Percentiles rank a stretch among this genome's conserved stretches.
Evolutionary conservation across 2,329 filamentous ascomycete genomes (phyloP).

Genomic region (Rosellinia necatrix): DNA sequence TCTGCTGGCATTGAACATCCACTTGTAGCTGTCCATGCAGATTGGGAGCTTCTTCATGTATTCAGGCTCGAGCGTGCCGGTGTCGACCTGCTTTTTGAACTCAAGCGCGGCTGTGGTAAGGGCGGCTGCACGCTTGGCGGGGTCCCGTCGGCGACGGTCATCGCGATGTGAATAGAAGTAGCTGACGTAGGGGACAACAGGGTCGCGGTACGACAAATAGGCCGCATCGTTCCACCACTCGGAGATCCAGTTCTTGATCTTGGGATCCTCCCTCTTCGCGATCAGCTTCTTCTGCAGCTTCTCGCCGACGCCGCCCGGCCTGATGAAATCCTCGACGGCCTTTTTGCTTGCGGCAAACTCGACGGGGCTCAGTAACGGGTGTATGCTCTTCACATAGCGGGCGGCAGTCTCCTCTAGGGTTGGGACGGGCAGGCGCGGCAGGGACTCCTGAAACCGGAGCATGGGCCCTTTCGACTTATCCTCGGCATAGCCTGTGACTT

Average conservation of each 20-base stretch:
- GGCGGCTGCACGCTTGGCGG: slow-evolving; percentile 89
- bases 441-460: slow-evolving; percentile 85
- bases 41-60: slow-evolving; percentile 98
- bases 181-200: slow-evolving; percentile 95
- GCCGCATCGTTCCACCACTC: slow-evolving; percentile 99
- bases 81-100: slow-evolving; percentile 93
- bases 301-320: slow-evolving; percentile 81
- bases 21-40: slow-evolving; percentile 98
- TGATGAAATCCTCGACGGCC: slow-evolving; percentile 86
- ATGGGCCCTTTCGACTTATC: slow-evolving; percentile 78
- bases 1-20: slow-evolving; percentile 96
- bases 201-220: slow-evolving; percentile 91
- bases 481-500: slow-evolving; percentile 71
- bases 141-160: slow-evolving; percentile 84
- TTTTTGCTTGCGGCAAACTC: slow-evolving; percentile 77
- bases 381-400: slow-evolving; percentile 79
- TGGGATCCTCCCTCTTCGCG: slow-evolving; percentile 77
- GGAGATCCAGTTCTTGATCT: slow-evolving; percentile 88
- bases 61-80: slow-evolving; percentile 84
- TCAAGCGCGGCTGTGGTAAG: slow-evolving; percentile 84
- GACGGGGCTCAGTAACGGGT: slow-evolving; percentile 69
- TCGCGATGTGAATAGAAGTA: slow-evolving; percentile 99
- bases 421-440: slow-evolving; percentile 78
- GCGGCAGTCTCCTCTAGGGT: slow-evolving; percentile 81
- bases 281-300: slow-evolving; percentile 87